These are phyloP conservation scores for Talaromyces sp. DNA, from an alignment of 2,329 filamentous ascomycete species.

Conservation along the genomic window DNA sequence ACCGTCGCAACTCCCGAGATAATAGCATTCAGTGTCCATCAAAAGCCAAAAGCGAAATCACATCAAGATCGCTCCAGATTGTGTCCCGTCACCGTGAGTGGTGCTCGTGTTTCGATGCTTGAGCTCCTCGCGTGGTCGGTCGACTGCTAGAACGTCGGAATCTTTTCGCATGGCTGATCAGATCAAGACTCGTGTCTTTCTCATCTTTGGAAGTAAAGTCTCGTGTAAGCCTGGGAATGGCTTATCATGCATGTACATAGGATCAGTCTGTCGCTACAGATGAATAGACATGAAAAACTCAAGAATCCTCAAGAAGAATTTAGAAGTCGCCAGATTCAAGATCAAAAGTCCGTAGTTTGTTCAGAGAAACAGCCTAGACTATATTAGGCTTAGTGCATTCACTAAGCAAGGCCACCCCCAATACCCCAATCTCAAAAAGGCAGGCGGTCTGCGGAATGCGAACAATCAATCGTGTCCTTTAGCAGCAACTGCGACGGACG, in stretches of 20 bases:
- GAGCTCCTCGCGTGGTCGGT: slow-evolving; percentile 34
- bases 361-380: background rate
- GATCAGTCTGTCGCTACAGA: background rate
- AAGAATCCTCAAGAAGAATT: background rate
- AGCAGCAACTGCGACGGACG: slow-evolving; percentile 8
- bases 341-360: background rate
- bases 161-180: background rate
- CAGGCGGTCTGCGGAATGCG: slow-evolving; percentile 20
- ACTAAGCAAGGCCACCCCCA: background rate
- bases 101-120: slow-evolving; percentile 42
- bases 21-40: background rate
- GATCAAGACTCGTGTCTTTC: background rate
- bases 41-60: background rate
- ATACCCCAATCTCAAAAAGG: background rate
- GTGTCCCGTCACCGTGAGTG: slow-evolving; percentile 27
- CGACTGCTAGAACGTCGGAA: slow-evolving; percentile 4
- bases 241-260: slow-evolving; percentile 7
- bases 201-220: background rate
- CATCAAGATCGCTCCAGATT: slow-evolving; percentile 15
- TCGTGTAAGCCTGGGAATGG: background rate
- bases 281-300: background rate
- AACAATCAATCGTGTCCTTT: slow-evolving; percentile 23
- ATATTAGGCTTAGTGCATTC: background rate
- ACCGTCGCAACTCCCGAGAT: background rate
- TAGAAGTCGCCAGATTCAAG: background rate